A percentile compares a stretch with the other conserved stretches of the same genome.
These are phyloP conservation scores for Coemansia sp. DNA, from an alignment of 192 early-diverging fungal species.

Conservation along the genomic window DNA sequence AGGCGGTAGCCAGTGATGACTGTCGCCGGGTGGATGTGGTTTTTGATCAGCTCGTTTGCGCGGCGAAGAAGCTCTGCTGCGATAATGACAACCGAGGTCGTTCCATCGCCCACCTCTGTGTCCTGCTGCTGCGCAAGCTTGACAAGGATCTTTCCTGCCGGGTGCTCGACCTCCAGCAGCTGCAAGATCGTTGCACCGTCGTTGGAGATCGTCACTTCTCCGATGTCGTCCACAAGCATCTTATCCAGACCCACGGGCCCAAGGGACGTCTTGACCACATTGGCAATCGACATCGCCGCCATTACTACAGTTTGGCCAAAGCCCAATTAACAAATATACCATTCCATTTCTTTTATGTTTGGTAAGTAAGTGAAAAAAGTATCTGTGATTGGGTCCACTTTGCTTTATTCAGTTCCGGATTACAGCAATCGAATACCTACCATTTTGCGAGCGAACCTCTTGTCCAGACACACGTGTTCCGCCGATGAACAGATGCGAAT, in stretches of 20 bases:
- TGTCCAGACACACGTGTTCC: slow-evolving; percentile 88
- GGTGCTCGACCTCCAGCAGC: slow-evolving; percentile 98
- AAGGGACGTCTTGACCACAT: slow-evolving; percentile 98
- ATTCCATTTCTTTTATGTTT: neutral
- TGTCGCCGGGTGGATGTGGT: slow-evolving; percentile 98
- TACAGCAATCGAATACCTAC: slow-evolving; percentile 53
- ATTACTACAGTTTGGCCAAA: slow-evolving; percentile 67
- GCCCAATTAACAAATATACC: neutral
- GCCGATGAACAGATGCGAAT: slow-evolving; percentile 74
- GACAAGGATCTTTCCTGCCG: slow-evolving; percentile 93
- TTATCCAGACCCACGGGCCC: slow-evolving; percentile 99
- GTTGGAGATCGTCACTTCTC: slow-evolving; percentile 99
- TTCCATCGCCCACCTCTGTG: slow-evolving; percentile 99
- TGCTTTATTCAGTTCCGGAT: neutral
- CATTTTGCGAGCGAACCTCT: slow-evolving; percentile 92
- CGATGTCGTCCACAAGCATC: slow-evolving; percentile 99
- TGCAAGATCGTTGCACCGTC: slow-evolving; percentile 98
- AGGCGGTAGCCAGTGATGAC: slow-evolving; percentile 97
- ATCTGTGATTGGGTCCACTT: neutral
- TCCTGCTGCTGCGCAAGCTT: slow-evolving; percentile 99
- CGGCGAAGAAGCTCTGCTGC: slow-evolving; percentile 94
- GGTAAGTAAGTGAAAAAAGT: neutral
- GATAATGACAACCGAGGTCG: slow-evolving; percentile 98
- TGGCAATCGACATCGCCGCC: slow-evolving; percentile 92
- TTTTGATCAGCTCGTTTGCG: slow-evolving; percentile 97